phyloP scores from a whole-genome alignment of 2,329 filamentous ascomycete species.

The Aspergillus jensenii region DNA sequence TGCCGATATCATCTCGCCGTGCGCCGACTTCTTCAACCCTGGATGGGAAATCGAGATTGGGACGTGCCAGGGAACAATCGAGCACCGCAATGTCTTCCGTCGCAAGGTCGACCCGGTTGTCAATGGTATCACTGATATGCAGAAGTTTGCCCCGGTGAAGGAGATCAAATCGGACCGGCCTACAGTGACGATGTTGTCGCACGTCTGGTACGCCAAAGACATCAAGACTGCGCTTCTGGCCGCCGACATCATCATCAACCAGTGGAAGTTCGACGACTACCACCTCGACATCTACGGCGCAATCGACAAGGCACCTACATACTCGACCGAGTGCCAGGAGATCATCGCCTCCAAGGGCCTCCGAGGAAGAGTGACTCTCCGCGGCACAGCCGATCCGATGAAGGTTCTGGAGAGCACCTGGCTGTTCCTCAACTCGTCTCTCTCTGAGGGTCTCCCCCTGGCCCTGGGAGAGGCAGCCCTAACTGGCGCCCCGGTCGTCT shows the following conservation, averaged over 20 bases:
- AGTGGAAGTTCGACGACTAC: conserved; percentile 66
- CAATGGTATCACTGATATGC: conserved; percentile 65
- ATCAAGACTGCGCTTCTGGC: conserved; percentile 65
- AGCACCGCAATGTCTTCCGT: conserved; percentile 57
- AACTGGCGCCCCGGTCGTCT: conserved; percentile 46
- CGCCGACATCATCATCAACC: conserved; percentile 65
- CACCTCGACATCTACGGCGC: conserved; percentile 63
- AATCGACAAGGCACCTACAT: conserved; percentile 62
- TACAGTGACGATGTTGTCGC: conserved; percentile 66
- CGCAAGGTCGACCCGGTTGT: conserved; percentile 65
- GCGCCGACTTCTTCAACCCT: conserved; percentile 62
- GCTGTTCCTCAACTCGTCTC: conserved; percentile 53
- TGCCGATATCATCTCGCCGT: conserved; percentile 60
- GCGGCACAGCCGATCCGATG: conserved; percentile 58
- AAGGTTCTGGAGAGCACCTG: conserved; percentile 57
- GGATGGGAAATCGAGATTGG: conserved; percentile 65
- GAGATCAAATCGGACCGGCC: conserved; percentile 59
- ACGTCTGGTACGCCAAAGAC: conserved; percentile 56
- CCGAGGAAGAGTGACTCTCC: conserved; percentile 50
- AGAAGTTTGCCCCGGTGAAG: conserved; percentile 60
- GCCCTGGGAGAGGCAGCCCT: conserved; percentile 49
- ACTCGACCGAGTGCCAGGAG: conserved; percentile 60
- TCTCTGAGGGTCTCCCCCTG: conserved; percentile 47
- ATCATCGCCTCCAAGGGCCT: conserved; percentile 58
- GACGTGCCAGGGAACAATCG: conserved; percentile 56